These are phyloP conservation scores for Leccinum subgranulosum DNA, from an alignment of 768 basidiomycete species.

Conservation along the genomic window DNA sequence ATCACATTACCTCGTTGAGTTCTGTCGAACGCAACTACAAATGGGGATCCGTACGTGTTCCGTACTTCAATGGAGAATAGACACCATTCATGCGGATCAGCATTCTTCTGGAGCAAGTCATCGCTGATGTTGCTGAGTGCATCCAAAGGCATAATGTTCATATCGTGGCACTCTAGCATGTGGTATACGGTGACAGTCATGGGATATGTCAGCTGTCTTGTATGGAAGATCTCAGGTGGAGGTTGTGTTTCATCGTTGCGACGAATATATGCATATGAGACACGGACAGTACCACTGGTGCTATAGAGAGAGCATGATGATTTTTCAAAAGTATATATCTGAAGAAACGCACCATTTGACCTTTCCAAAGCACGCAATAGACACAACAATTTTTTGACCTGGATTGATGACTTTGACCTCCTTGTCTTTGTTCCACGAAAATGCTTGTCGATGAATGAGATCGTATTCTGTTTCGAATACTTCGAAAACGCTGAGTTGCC, in stretches of 20 bases:
- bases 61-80: constrained; percentile 87
- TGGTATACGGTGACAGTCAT: constrained; percentile 93
- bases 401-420: constrained; percentile 55
- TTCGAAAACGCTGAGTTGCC: constrained; percentile 76
- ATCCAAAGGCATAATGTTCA: constrained; percentile 73
- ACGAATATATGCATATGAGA: constrained; percentile 77
- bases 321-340: background rate
- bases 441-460: constrained; percentile 72
- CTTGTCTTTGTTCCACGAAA: constrained; percentile 59
- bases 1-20: constrained; percentile 53
- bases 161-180: constrained; percentile 82
- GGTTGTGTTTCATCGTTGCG: constrained; percentile 35
- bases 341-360: constrained; percentile 75
- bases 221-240: constrained; percentile 62
- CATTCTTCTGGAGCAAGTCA: constrained; percentile 36
- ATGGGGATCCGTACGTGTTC: constrained; percentile 88
- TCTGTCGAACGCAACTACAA: constrained; percentile 80
- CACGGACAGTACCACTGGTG: constrained; percentile 71
- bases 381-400: constrained; percentile 66
- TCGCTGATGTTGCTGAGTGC: constrained; percentile 20
- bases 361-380: constrained; percentile 81
- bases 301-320: constrained; percentile 38
- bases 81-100: constrained; percentile 69
- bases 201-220: constrained; percentile 85
- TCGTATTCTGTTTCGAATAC: constrained; percentile 90